Evolutionary conservation across 192 early-diverging fungal species (phyloP).

Genomic region (Coemansia sp.): DNA sequence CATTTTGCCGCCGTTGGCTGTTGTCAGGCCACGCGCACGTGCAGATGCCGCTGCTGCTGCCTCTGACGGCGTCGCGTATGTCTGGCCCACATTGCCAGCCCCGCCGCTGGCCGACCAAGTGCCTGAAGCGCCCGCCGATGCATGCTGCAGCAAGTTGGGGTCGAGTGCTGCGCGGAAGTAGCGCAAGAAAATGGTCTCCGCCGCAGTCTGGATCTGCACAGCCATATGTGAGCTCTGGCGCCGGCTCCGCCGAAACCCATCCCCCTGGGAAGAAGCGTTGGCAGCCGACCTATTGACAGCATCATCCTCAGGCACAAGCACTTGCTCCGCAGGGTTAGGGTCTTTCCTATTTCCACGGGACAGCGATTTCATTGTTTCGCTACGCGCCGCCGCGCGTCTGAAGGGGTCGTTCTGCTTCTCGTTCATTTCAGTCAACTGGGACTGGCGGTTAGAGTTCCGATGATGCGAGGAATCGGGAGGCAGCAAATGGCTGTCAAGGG

Average conservation of each 20-base stretch:
- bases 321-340: too few species aligned
- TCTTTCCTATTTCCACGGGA: slow-evolving; percentile 20
- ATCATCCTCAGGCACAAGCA: slow-evolving; percentile 10
- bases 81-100: neutral
- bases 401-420: slow-evolving; percentile 16
- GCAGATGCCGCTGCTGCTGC: slow-evolving; percentile 14
- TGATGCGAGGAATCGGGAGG: slow-evolving; percentile 10
- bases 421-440: slow-evolving; percentile 1
- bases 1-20: slow-evolving; percentile 21
- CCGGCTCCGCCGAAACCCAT: slow-evolving; percentile 33
- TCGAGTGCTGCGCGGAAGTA: slow-evolving; percentile 55
- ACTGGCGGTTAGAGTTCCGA: neutral
- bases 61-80: neutral
- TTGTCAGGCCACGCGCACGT: slow-evolving; percentile 12
- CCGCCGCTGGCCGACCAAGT: slow-evolving; percentile 16
- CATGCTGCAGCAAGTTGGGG: slow-evolving; percentile 35
- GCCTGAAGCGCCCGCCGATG: slow-evolving; percentile 14
- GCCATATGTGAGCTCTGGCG: slow-evolving; percentile 54
- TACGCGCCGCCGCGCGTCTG: slow-evolving; percentile 34
- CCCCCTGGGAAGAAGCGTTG: slow-evolving; percentile 4
- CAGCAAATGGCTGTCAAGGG: slow-evolving; percentile 16
- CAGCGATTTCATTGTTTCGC: slow-evolving; percentile 42
- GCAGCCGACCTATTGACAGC: neutral
- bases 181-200: slow-evolving; percentile 50
- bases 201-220: slow-evolving; percentile 53